Evolutionary conservation across 805 yeast species (phyloP), one percentile per base, ranked within the genome.

Genomic region (Saccharomycopsis amapae): DNA sequence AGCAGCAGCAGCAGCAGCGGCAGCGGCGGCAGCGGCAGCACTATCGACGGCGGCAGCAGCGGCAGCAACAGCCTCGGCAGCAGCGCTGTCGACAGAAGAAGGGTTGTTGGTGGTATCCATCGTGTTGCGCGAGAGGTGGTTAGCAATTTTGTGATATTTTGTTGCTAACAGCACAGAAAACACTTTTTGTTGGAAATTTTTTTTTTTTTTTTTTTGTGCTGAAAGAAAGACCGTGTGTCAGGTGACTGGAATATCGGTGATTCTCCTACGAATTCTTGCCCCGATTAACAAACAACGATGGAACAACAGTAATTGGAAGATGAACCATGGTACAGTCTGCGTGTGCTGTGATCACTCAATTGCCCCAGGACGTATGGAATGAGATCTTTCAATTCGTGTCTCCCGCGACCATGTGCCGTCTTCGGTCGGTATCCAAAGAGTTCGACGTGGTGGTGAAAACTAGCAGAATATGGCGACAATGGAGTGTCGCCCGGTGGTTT

Each of bases 1-100:
- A 33, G 7, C 24, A 19, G 10, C 36, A 13, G 25, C 41, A 15
- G 28, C 20, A 13, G 22, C 43, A 13, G 10, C 20, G 5, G 34
- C 26, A 24, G 23, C 40, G 12, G 25, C 28, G n/a, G 18, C 25
- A 9, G 41, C 25, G n/a, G 38, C 12, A n/a, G 46, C 42, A 13
- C 40, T 18, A 26, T 26, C 15, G 12, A 24, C 40, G 25, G 41
- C 44, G 7, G 44, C 45, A 3, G 45, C 45, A 3, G 45, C 45
- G 7, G 45, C 45, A 4, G 45, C 45, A 23, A 31, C 45, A 32
- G 38, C 38, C 13, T 26, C 45, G 15, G 45, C 45, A 13, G 42
- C 38, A 18, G 45, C 38, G 10, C 37, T 26, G 28, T 26, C 38
- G 10, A 10, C 32, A 28, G 32, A 28, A n/a, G 32, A 28, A 28